Conservation (phyloP, 345 rosid species). For the Passiflora organensis region DNA sequence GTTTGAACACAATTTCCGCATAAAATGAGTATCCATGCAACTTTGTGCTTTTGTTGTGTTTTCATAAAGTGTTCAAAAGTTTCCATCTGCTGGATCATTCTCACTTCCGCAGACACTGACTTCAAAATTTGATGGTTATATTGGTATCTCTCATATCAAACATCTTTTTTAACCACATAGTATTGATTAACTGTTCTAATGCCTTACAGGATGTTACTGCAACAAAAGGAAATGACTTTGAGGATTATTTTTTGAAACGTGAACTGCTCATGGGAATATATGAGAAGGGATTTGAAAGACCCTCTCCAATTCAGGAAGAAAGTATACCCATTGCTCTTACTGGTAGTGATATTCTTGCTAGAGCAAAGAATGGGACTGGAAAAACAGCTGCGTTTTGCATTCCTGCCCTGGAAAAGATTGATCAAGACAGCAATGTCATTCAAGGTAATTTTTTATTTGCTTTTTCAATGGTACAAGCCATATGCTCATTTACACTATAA, state of each 20-base stretch:
- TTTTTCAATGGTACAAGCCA: not conserved
- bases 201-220: conserved; percentile 97
- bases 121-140: not conserved
- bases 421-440: conserved; percentile 84
- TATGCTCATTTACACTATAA: too few species aligned
- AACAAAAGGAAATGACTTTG: conserved; percentile 96
- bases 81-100: too few species aligned
- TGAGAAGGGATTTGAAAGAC: conserved; percentile 98
- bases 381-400: conserved; percentile 98
- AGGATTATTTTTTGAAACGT: conserved; percentile 94
- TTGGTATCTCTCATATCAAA: not conserved
- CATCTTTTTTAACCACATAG: not conserved
- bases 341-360: conserved; percentile 98
- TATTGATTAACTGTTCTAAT: not conserved
- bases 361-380: conserved; percentile 99
- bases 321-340: conserved; percentile 99
- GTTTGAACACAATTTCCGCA: too few species aligned
- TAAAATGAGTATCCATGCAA: too few species aligned
- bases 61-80: too few species aligned
- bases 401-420: conserved; percentile 96
- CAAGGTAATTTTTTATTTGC: conserved; percentile 54
- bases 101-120: too few species aligned
- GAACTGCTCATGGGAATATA: conserved; percentile 95
- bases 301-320: conserved; percentile 99
- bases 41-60: too few species aligned